phyloP scores from a whole-genome alignment of 495 filamentous ascomycete genomes.

The Aspergillus wentii region DNA sequence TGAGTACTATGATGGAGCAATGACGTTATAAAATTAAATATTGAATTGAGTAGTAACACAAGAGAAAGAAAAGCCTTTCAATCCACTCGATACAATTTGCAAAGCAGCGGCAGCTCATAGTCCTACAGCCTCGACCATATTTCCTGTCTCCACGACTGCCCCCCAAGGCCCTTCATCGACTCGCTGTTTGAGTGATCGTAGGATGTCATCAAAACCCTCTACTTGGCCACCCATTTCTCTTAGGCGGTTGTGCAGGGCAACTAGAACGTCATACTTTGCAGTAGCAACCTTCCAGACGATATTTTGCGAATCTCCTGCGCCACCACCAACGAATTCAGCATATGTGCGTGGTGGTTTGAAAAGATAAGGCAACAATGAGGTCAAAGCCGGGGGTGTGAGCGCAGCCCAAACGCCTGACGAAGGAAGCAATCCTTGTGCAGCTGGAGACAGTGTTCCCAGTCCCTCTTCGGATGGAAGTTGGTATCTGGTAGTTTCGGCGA shows the following conservation, averaged over 20 bases:
- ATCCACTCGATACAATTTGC: background rate
- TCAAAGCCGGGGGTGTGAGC: slow-evolving; percentile 47
- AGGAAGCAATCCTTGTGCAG: slow-evolving; percentile 35
- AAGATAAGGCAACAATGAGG: slow-evolving; percentile 52
- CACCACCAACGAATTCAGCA: slow-evolving; percentile 53
- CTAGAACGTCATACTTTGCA: slow-evolving; percentile 54
- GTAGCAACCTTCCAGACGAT: slow-evolving; percentile 55
- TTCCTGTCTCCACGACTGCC: slow-evolving; percentile 22
- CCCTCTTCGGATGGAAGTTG: slow-evolving; percentile 38
- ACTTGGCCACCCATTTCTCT: slow-evolving; percentile 23
- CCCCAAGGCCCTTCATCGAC: slow-evolving; percentile 42
- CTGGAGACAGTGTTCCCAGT: slow-evolving; percentile 31
- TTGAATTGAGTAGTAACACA: slow-evolving; percentile 7
- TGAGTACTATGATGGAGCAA: too few species aligned
- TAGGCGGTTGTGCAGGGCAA: slow-evolving; percentile 34
- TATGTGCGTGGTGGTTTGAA: slow-evolving; percentile 55
- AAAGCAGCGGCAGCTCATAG: slow-evolving; percentile 28
- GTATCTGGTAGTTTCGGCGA: slow-evolving; percentile 26
- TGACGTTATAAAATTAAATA: background rate
- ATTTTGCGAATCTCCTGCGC: slow-evolving; percentile 52
- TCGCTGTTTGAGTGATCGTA: slow-evolving; percentile 36
- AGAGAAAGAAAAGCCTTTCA: slow-evolving; percentile 1
- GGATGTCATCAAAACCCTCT: slow-evolving; percentile 39
- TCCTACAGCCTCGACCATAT: slow-evolving; percentile 32
- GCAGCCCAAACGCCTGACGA: slow-evolving; percentile 45